A percentile compares a stretch with the other conserved stretches of the same genome.
Evolutionary conservation across 352 stramenopile species (phyloP).

Genomic region (Phytopythium boreale): DNA sequence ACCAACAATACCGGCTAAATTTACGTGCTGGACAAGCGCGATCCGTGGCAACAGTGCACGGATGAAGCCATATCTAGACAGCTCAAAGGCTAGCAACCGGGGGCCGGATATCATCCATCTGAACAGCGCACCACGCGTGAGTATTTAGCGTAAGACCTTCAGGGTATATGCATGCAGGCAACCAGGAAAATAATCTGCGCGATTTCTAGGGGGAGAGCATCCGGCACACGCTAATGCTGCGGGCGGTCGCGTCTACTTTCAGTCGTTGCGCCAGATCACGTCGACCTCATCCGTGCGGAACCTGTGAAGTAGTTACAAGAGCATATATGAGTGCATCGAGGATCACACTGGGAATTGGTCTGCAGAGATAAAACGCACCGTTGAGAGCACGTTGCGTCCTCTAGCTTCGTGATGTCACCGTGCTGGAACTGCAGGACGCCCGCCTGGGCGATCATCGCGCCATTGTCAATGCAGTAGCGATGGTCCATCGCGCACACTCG

Average conservation of each 20-base stretch:
- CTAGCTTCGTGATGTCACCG: constrained; percentile 85
- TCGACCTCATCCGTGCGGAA: constrained; percentile 98
- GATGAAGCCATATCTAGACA: too few species aligned
- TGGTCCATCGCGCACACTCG: constrained; percentile 98
- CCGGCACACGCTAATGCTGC: not conserved
- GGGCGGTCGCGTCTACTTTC: constrained; percentile 2
- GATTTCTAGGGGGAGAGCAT: not conserved
- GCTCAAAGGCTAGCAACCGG: too few species aligned
- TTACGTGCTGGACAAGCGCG: not conserved
- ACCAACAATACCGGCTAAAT: not conserved
- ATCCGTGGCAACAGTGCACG: not conserved
- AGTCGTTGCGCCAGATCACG: constrained; percentile 94
- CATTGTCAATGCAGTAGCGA: constrained; percentile 99
- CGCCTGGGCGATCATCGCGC: constrained; percentile 99
- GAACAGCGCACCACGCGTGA: not conserved
- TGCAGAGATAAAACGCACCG: constrained; percentile 37
- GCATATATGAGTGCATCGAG: not conserved
- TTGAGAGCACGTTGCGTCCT: constrained; percentile 94
- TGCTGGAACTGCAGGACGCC: constrained; percentile 97
- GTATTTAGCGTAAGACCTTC: not conserved
- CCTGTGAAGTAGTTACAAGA: constrained; percentile 19
- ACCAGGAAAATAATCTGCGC: not conserved
- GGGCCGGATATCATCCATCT: too few species aligned
- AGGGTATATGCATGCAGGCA: not conserved
- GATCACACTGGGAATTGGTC: not conserved